phyloP scores from a whole-genome alignment of 306 rosid genomes.

The Dalbergia oliveri region DNA sequence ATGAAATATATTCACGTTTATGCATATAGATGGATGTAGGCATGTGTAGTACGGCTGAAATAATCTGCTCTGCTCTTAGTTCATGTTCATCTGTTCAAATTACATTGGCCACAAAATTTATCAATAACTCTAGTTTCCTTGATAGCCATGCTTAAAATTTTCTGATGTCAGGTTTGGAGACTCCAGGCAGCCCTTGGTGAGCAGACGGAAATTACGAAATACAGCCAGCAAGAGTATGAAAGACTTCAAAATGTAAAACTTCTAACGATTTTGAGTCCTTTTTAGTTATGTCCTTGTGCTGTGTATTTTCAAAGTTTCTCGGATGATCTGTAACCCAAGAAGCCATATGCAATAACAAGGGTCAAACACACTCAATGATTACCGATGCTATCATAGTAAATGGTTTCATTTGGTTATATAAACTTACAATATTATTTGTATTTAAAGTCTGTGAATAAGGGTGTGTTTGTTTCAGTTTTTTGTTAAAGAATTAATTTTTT shows the following conservation, averaged over 20 bases:
- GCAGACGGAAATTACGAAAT: conserved; percentile 91
- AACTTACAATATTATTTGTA: conserved; percentile 4
- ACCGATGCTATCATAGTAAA: not conserved
- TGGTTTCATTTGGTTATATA: not conserved
- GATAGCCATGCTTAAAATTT: conserved; percentile 24
- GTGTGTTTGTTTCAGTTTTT: too few relatives aligned
- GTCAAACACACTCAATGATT: not conserved
- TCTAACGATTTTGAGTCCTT: conserved; percentile 33
- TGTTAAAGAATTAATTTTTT: too few relatives aligned
- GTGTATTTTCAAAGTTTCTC: conserved; percentile 35
- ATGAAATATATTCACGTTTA: not conserved
- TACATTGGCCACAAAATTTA: conserved; percentile 4
- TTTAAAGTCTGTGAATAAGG: not conserved
- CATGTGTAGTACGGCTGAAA: conserved; percentile 10
- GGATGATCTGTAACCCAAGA: not conserved
- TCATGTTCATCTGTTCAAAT: conserved; percentile 15
- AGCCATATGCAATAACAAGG: not conserved
- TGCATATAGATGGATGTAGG: conserved; percentile 18
- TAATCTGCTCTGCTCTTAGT: conserved; percentile 18
- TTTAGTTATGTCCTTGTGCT: conserved; percentile 26
- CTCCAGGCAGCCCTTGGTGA: conserved; percentile 99
- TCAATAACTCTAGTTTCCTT: conserved; percentile 23
- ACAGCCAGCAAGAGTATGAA: conserved; percentile 91
- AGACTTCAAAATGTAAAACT: conserved; percentile 90
- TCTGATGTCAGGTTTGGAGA: conserved; percentile 83